Evolutionary conservation across 768 basidiomycete species (phyloP).

Genomic region (Hemileccinum rubropunctum): DNA sequence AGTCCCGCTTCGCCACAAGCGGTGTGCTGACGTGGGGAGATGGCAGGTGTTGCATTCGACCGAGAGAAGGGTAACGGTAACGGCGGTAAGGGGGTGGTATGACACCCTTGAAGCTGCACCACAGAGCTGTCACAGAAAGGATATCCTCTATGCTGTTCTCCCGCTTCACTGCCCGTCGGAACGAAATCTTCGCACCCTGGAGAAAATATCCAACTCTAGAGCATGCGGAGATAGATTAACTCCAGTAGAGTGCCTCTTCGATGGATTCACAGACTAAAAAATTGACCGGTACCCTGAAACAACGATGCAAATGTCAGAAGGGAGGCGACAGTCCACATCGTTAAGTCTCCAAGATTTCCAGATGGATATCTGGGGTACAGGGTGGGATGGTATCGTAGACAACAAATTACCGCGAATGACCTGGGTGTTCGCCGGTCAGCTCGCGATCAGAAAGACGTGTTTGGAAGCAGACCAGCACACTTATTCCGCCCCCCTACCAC

Average conservation of each 20-base stretch:
- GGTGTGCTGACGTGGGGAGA: neutral
- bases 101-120: neutral
- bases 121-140: neutral
- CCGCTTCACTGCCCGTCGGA: neutral
- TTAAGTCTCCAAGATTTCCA: constrained; percentile 1
- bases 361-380: constrained; percentile 15
- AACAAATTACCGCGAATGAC: constrained; percentile 2
- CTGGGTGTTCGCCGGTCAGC: constrained; percentile 12
- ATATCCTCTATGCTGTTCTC: neutral
- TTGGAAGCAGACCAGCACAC: neutral
- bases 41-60: neutral
- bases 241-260: constrained; percentile 1
- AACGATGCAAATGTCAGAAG: constrained; percentile 3
- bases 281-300: neutral
- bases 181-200: neutral
- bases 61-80: neutral
- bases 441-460: neutral
- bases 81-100: neutral
- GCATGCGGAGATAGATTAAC: constrained; percentile 1
- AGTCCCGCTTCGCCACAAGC: constrained; percentile 1
- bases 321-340: neutral
- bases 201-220: constrained; percentile 1
- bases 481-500: neutral
- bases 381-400: constrained; percentile 8
- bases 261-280: constrained; percentile 1